A percentile compares a stretch with the other conserved stretches of the same genome.
Evolutionary conservation across 163 green algal species (phyloP).

Genomic region (Scenedesmus sp.): DNA sequence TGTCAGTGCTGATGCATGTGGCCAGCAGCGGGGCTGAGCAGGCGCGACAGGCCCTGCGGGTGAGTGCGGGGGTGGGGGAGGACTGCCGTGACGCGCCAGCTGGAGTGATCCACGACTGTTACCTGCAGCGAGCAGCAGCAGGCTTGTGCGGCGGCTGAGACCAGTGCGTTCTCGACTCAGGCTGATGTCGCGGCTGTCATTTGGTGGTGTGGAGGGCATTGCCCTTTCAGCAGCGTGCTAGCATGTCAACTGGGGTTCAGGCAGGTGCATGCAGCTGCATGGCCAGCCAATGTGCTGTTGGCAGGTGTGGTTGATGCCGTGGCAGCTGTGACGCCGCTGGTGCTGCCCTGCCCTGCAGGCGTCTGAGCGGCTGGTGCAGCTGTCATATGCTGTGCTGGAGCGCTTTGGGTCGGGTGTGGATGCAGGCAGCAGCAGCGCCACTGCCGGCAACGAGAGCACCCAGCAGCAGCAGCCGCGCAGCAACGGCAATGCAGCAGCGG

Average conservation of each 20-base stretch:
- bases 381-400: conserved; percentile 79
- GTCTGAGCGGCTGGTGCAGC: conserved; percentile 59
- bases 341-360: conserved; percentile 36
- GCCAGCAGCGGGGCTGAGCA: conserved; percentile 34
- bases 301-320: neutral
- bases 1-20: conserved; percentile 89
- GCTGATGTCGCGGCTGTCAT: too few species aligned
- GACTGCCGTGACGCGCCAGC: too few species aligned
- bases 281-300: neutral
- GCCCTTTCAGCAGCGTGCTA: too few species aligned
- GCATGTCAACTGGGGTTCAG: too few species aligned
- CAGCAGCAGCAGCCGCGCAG: conserved; percentile 26
- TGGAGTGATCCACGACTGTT: too few species aligned
- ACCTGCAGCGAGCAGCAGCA: too few species aligned
- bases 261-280: too few species aligned
- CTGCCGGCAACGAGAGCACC: conserved; percentile 19
- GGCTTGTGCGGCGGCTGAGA: too few species aligned
- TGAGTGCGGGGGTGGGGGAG: neutral
- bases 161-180: too few species aligned
- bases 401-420: conserved; percentile 52
- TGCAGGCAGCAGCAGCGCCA: conserved; percentile 37
- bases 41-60: conserved; percentile 2
- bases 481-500: conserved; percentile 25
- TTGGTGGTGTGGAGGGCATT: too few species aligned
- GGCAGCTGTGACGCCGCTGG: neutral